A percentile compares a stretch with the other conserved stretches of the same genome.
Evolutionary conservation across 192 early-diverging fungal species (phyloP).

Genomic region (Coemansia sp.): DNA sequence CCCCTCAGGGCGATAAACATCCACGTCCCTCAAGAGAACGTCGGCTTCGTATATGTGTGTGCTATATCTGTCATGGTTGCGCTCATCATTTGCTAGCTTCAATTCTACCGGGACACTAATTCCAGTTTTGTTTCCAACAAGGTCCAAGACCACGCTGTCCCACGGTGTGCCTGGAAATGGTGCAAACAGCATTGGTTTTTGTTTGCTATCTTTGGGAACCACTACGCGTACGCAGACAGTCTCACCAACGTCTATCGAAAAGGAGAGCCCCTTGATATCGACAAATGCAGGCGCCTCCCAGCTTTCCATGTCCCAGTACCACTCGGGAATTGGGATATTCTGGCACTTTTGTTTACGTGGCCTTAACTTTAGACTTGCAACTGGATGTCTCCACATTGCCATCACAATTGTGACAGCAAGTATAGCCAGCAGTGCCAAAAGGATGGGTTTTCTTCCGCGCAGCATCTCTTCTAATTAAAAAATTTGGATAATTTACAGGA

Average conservation of each 20-base stretch:
- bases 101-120: slow-evolving; percentile 15
- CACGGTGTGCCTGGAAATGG: slow-evolving; percentile 16
- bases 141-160: slow-evolving; percentile 32
- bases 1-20: slow-evolving; percentile 28
- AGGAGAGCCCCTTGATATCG: neutral
- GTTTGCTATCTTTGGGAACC: slow-evolving; percentile 13
- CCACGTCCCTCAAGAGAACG: slow-evolving; percentile 33
- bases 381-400: neutral
- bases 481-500: neutral
- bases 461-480: neutral
- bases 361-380: neutral
- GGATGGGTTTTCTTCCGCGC: neutral
- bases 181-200: neutral
- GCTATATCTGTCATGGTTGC: slow-evolving; percentile 20
- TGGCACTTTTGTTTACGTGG: neutral
- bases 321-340: neutral
- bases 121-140: slow-evolving; percentile 5
- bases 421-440: neutral
- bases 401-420: neutral
- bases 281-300: neutral
- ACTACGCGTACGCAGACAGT: neutral
- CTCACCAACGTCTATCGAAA: neutral
- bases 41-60: slow-evolving; percentile 55
- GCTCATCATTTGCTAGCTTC: neutral
- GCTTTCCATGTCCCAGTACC: neutral